Evolutionary conservation across 768 basidiomycete genomes (phyloP), one percentile per base, ranked within the genome.

Genomic region (Crassisporium funariophilum): DNA sequence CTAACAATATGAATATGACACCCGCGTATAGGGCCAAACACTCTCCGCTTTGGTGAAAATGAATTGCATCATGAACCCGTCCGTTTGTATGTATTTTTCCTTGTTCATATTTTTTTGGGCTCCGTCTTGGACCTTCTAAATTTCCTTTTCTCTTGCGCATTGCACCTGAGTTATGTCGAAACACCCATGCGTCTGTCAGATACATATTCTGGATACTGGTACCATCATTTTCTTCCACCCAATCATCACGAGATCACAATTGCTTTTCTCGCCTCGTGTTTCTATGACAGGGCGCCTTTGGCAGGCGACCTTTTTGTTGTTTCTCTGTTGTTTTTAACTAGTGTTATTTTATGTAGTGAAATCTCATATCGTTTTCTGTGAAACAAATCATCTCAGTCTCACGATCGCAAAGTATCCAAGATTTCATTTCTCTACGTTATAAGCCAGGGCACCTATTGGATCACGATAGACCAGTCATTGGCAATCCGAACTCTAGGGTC

Each of bases 401-500:
- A n/a, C n/a, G n/a, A n/a, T n/a, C n/a, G n/a, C n/a, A n/a, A n/a
- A n/a, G n/a, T n/a, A n/a, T n/a, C n/a, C n/a, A n/a, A n/a, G n/a
- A n/a, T n/a, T n/a, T n/a, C n/a, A n/a, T n/a, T n/a, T n/a, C n/a
- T n/a, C n/a, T n/a, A n/a, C n/a, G n/a, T n/a, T n/a, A n/a, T n/a
- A n/a, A n/a, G n/a, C n/a, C n/a, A n/a, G n/a, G n/a, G n/a, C n/a
- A 35, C 51, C 49, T 60, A 69, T 21, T 61, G 58, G 36, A 69
- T 54, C n/a, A 61, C 46, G 35, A 91, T 77, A 37, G 70, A 69
- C 89, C 89, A 92, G 59, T 90, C 84, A 33, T 73, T 67, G 21
- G 74, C 68, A 41, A 90, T 67, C 33, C 64, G 60, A 9, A 82
- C 75, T 46, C 65, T 79, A 2, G 89, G 89, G 62, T 92, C 86